A percentile compares a stretch with the other conserved stretches of the same genome.
phyloP scores from a whole-genome alignment of 2,329 filamentous ascomycete genomes.

The Trichocomaceae sp. region DNA sequence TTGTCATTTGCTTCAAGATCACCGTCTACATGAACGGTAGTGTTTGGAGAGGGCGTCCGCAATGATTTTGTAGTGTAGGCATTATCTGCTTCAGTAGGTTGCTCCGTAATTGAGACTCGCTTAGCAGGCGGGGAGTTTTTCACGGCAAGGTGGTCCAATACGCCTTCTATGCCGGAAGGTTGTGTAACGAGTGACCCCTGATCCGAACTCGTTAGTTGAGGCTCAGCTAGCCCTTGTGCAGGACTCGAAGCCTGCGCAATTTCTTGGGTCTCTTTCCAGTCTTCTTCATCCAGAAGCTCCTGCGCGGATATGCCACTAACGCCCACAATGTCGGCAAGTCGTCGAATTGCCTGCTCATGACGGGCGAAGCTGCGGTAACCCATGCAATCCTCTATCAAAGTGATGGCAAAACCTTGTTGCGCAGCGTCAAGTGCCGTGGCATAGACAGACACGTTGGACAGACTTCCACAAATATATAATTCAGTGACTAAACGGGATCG shows the following conservation, averaged over 20 bases:
- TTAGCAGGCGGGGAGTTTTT: slow-evolving; percentile 9
- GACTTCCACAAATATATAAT: slow-evolving; percentile 77
- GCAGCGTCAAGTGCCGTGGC: slow-evolving; percentile 89
- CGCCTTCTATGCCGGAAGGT: slow-evolving; percentile 29
- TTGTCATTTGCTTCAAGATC: slow-evolving; percentile 12
- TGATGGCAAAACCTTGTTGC: slow-evolving; percentile 79
- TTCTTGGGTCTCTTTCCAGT: slow-evolving; percentile 36
- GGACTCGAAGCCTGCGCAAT: slow-evolving; percentile 22
- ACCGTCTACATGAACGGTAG: neutral
- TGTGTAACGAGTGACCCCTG: slow-evolving; percentile 13
- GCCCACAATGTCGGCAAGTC: slow-evolving; percentile 67
- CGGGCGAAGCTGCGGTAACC: slow-evolving; percentile 66
- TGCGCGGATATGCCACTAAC: slow-evolving; percentile 58
- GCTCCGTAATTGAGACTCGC: neutral
- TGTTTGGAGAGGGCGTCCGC: neutral
- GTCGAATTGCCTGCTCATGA: slow-evolving; percentile 63
- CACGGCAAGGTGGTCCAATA: slow-evolving; percentile 31
- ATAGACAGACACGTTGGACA: slow-evolving; percentile 82
- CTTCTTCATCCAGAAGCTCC: slow-evolving; percentile 50
- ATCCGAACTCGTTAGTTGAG: neutral
- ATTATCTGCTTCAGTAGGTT: neutral
- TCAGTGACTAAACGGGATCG: slow-evolving; percentile 85
- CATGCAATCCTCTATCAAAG: slow-evolving; percentile 79
- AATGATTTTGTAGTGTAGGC: neutral
- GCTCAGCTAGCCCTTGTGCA: neutral